These are phyloP conservation scores for Wickerhamiella pararugosa DNA, from an alignment of 1,139 yeast species.

Conservation along the genomic window DNA sequence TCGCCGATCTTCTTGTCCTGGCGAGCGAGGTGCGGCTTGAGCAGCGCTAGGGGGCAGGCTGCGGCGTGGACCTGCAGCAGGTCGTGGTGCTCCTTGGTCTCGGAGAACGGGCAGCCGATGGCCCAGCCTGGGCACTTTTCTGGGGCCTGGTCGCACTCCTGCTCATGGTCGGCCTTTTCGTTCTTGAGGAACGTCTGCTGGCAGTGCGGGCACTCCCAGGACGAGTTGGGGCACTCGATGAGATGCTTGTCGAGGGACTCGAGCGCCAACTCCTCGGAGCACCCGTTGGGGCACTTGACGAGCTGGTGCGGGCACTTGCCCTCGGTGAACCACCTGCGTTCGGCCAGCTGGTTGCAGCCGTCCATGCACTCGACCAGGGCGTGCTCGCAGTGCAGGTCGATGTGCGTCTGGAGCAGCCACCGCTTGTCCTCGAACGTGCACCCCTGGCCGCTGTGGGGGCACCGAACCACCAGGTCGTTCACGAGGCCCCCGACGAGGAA, in stretches of 20 bases:
- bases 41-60: slow-evolving; percentile 25
- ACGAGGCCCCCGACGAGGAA: slow-evolving; percentile 43
- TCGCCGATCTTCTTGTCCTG: slow-evolving; percentile 23
- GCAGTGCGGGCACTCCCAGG: slow-evolving; percentile 5
- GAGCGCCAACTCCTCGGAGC: slow-evolving; percentile 13
- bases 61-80: slow-evolving; percentile 22
- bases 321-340: slow-evolving; percentile 13
- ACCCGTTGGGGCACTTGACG: slow-evolving; percentile 15
- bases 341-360: slow-evolving; percentile 15
- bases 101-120: slow-evolving; percentile 6
- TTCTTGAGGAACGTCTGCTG: neutral
- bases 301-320: slow-evolving; percentile 14
- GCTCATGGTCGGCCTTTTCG: slow-evolving; percentile 1
- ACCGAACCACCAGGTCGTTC: slow-evolving; percentile 44
- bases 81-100: neutral
- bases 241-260: slow-evolving; percentile 13
- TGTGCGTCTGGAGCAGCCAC: slow-evolving; percentile 45
- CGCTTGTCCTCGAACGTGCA: slow-evolving; percentile 45
- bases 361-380: slow-evolving; percentile 34
- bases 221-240: slow-evolving; percentile 3
- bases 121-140: slow-evolving; percentile 4
- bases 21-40: slow-evolving; percentile 23
- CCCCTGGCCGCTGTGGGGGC: slow-evolving; percentile 40
- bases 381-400: slow-evolving; percentile 34
- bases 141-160: neutral